Percentiles rank a stretch among this genome's conserved stretches.
Evolutionary conservation across 129 eudicot species (phyloP).

Genomic region (Apium graveolens): DNA sequence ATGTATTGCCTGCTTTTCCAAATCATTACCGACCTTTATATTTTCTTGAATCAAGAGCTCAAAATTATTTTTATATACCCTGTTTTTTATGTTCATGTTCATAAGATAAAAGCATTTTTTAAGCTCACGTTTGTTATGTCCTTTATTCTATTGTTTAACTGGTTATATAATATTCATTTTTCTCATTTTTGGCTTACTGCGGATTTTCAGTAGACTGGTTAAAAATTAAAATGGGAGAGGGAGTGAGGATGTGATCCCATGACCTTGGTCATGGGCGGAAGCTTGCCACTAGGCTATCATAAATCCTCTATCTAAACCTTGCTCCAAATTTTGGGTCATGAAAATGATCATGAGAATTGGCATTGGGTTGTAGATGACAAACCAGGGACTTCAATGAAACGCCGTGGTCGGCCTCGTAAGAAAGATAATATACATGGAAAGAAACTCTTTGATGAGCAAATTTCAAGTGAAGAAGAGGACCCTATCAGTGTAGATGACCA

Average conservation of each 20-base stretch:
- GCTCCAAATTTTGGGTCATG: not conserved
- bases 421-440: constrained; percentile 51
- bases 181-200: not conserved
- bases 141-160: not conserved
- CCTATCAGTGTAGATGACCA: constrained; percentile 55
- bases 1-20: not conserved
- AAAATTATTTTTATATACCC: not conserved
- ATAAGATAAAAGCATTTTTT: not conserved
- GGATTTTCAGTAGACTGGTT: not conserved
- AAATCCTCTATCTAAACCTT: not conserved
- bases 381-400: constrained; percentile 55
- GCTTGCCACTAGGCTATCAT: not conserved
- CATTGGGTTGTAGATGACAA: constrained; percentile 45
- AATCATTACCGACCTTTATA: not conserved
- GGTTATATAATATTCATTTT: not conserved
- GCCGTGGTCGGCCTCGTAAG: constrained; percentile 89
- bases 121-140: not conserved
- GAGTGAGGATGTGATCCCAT: not conserved
- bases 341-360: constrained; percentile 4
- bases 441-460: constrained; percentile 72
- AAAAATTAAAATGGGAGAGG: not conserved
- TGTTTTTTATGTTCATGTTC: not conserved
- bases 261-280: not conserved
- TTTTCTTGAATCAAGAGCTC: not conserved
- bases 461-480: constrained; percentile 86